These are phyloP conservation scores for Hyphopichia fennica DNA, from an alignment of 1,139 yeast genomes.

Conservation along the genomic window DNA sequence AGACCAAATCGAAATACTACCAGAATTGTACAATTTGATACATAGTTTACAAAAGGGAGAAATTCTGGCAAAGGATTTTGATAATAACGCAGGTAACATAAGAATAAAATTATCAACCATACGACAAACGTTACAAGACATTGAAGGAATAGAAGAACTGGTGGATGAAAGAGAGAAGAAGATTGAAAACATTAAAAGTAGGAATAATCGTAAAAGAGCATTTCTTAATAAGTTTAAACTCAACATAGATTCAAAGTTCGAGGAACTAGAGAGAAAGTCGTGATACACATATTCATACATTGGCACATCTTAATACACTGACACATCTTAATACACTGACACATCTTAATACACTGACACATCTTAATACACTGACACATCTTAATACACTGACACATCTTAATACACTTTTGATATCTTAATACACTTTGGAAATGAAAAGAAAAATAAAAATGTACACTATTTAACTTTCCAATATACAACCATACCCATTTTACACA, in stretches of 20 bases:
- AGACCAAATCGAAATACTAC: conserved; percentile 33
- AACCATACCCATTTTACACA: too few species aligned
- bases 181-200: conserved; percentile 25
- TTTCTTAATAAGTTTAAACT: conserved; percentile 23
- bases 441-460: too few species aligned
- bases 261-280: background rate
- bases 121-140: conserved; percentile 31
- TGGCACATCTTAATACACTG: too few species aligned
- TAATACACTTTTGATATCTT: too few species aligned
- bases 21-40: conserved; percentile 38
- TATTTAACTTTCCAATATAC: too few species aligned
- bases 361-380: too few species aligned
- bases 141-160: conserved; percentile 42
- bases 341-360: too few species aligned
- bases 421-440: too few species aligned
- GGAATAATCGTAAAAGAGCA: conserved; percentile 25
- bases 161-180: conserved; percentile 26
- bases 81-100: conserved; percentile 43
- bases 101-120: conserved; percentile 36
- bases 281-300: too few species aligned
- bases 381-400: too few species aligned
- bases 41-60: conserved; percentile 37
- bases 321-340: too few species aligned
- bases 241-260: background rate
- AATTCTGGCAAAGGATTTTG: conserved; percentile 45